These are phyloP conservation scores for Solanum arcanum DNA, from an alignment of 257 asterid genomes.

Conservation along the genomic window DNA sequence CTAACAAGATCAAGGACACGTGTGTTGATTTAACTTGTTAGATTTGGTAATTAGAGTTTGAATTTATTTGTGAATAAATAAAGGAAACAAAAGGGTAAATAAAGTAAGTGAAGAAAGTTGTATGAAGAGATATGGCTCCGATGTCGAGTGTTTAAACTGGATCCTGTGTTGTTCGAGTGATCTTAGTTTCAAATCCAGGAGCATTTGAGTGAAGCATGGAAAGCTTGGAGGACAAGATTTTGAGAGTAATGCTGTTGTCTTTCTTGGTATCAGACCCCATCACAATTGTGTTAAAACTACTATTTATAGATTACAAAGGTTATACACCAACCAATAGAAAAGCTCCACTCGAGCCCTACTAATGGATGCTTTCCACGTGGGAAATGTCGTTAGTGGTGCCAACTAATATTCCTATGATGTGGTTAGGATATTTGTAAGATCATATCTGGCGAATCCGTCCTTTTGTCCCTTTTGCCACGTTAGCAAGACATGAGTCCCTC, in stretches of 20 bases:
- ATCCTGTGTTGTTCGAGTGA: neutral
- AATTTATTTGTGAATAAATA: too few relatives aligned
- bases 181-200: neutral
- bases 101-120: neutral
- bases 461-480: neutral
- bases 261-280: neutral
- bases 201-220: neutral
- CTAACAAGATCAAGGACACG: fast-evolving
- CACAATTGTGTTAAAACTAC: neutral
- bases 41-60: neutral
- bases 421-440: fast-evolving
- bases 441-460: neutral
- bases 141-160: neutral
- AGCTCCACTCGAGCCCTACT: neutral
- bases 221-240: neutral
- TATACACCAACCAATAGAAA: neutral
- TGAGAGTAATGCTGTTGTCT: neutral
- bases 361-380: neutral
- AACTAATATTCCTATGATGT: neutral
- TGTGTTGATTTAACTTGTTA: neutral
- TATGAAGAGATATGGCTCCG: neutral
- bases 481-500: neutral
- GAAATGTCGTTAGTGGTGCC: neutral
- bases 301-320: neutral
- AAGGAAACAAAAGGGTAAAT: neutral